Percentiles rank a stretch among this genome's conserved stretches.
phyloP scores from a whole-genome alignment of 345 rosid genomes.

The Dimocarpus longan region DNA sequence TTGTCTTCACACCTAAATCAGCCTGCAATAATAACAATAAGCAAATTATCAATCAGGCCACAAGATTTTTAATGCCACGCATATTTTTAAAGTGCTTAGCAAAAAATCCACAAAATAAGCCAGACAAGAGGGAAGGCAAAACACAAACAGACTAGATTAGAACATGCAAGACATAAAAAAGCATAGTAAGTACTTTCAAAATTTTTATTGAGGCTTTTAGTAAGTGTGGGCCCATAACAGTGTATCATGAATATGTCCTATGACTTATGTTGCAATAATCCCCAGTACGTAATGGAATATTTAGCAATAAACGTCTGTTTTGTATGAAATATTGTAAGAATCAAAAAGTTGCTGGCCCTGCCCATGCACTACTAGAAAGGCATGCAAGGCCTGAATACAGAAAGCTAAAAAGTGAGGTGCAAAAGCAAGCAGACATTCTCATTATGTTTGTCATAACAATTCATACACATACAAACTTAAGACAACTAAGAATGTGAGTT shows the following conservation, averaged over 20 bases:
- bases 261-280: background rate
- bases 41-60: slow-evolving; percentile 12
- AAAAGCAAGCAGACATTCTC: slow-evolving; percentile 4
- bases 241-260: background rate
- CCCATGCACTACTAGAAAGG: background rate
- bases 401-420: background rate
- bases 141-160: background rate
- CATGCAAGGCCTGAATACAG: background rate
- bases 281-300: background rate
- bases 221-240: background rate
- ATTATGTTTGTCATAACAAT: background rate
- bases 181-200: background rate
- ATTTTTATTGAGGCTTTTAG: background rate
- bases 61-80: background rate
- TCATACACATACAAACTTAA: background rate
- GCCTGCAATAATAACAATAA: slow-evolving; percentile 54
- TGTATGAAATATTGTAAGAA: background rate
- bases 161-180: background rate
- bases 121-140: background rate
- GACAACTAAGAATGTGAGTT: slow-evolving; percentile 1
- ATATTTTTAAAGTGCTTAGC: background rate
- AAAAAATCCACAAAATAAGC: background rate
- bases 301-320: background rate
- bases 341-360: background rate
- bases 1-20: slow-evolving; percentile 97